Percentiles rank a stretch among this genome's conserved stretches.
Conservation (phyloP, 306 rosid genomes). For the Benincasa hispida region DNA sequence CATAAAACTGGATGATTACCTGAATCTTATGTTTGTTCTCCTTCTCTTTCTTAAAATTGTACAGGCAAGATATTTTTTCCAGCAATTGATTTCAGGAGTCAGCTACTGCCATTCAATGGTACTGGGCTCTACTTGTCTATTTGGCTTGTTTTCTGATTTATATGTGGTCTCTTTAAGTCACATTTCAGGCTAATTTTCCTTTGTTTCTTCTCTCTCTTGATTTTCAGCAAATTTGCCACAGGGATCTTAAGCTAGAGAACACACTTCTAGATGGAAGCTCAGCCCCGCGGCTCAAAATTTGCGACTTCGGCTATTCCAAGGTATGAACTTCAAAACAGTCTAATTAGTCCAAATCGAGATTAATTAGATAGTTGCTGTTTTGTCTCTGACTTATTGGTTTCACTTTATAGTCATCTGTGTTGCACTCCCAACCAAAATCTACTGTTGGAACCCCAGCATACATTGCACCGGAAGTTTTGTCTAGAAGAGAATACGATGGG, state of each 20-base stretch:
- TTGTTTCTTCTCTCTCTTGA: neutral
- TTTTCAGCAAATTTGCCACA: slow-evolving; percentile 87
- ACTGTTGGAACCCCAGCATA: slow-evolving; percentile 99
- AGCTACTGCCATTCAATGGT: slow-evolving; percentile 96
- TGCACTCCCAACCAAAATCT: slow-evolving; percentile 97
- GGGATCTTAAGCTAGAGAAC: slow-evolving; percentile 97
- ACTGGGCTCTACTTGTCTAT: slow-evolving; percentile 10
- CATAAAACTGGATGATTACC: neutral
- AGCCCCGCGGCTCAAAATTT: slow-evolving; percentile 83
- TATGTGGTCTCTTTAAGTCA: neutral
- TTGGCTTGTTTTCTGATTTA: neutral
- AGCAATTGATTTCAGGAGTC: slow-evolving; percentile 92
- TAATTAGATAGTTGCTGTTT: neutral
- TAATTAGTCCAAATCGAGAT: neutral
- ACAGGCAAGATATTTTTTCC: slow-evolving; percentile 88
- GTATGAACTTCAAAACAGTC: slow-evolving; percentile 15
- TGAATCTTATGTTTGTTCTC: neutral
- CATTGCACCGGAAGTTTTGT: slow-evolving; percentile 90
- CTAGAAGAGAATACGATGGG: slow-evolving; percentile 80
- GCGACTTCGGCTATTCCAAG: slow-evolving; percentile 97
- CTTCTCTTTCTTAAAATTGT: neutral
- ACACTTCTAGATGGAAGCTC: slow-evolving; percentile 93
- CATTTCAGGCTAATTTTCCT: neutral
- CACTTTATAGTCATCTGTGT: slow-evolving; percentile 65
- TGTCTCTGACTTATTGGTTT: slow-evolving; percentile 4